phyloP scores from a whole-genome alignment of 805 yeast genomes.

The Ogataea corticis region DNA sequence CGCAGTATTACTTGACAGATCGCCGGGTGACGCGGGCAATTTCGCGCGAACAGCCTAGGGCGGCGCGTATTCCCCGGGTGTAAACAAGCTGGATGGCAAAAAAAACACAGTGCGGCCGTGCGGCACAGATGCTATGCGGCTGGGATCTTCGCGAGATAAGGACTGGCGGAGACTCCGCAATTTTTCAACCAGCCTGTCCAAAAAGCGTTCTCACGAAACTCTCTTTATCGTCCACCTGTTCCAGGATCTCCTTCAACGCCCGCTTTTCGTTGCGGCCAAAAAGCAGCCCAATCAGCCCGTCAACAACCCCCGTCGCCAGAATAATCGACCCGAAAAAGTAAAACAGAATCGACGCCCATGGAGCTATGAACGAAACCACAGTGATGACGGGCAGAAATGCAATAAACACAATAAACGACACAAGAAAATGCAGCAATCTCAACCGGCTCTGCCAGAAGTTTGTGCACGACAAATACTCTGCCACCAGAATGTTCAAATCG shows the following conservation, averaged over 20 bases:
- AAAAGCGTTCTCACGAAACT: background rate
- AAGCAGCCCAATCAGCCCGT: slow-evolving; percentile 75
- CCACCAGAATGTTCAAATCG: slow-evolving; percentile 49
- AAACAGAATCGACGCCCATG: slow-evolving; percentile 71
- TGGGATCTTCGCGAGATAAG: too few species aligned
- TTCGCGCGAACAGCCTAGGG: too few species aligned
- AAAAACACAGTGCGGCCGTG: too few species aligned
- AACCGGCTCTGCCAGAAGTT: slow-evolving; percentile 60
- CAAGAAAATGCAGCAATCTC: slow-evolving; percentile 64
- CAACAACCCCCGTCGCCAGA: slow-evolving; percentile 64
- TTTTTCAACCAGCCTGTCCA: too few species aligned
- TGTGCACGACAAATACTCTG: slow-evolving; percentile 48
- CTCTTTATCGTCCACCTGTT: slow-evolving; percentile 52
- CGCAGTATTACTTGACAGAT: too few species aligned
- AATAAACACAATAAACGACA: slow-evolving; percentile 52
- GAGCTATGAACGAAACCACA: slow-evolving; percentile 53
- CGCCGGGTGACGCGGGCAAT: too few species aligned
- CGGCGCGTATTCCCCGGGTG: too few species aligned
- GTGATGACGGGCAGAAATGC: slow-evolving; percentile 56
- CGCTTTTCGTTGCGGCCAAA: slow-evolving; percentile 83
- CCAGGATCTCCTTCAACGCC: slow-evolving; percentile 71
- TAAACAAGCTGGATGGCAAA: too few species aligned
- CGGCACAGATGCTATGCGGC: too few species aligned
- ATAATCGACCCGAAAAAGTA: slow-evolving; percentile 55
- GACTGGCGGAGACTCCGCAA: too few species aligned